Evolutionary conservation across 441 rosid genomes (phyloP), one percentile per base, ranked within the genome.

Genomic region (Geranium incanum): DNA sequence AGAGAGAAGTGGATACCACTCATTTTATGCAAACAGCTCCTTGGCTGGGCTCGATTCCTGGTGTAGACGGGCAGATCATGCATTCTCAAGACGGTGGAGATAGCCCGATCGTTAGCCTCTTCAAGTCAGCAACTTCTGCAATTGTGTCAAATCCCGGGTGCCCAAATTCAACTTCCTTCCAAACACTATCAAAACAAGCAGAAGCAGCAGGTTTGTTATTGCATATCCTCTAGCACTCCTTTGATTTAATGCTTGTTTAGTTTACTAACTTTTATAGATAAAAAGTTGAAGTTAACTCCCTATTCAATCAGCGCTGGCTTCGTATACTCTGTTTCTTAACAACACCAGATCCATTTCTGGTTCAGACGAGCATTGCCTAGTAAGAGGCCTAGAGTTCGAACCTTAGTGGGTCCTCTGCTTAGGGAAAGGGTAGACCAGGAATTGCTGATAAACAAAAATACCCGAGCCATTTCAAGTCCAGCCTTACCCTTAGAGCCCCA

Each of bases 11-110:
- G 59, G 99, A 95, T 78, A 86, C 95, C 72, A 83, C 79, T 66
- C 87, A 88, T 76, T 95, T 92, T 87, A 90, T 95, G 96, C 98
- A 92, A 85, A 88, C 89, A 65, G 95, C 98, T 68, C 90, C 98
- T 72, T 95, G 98, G 99, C 76, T 95, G 81, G 99, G 98, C 68
- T 81, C 91, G 77, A 69, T 89, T 74, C 95, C 98, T 4, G 90
- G 90, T 41, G 81, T 86, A 37, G 99, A 93, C 74, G 98, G 97
- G 63, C 98, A 93, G 77, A 93, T 91, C 76, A 70, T 86, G 68
- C 88, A 87, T 77, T 89, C 89, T 76, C 91, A 84, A 81, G 91
- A 86, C 79, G 87, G 87, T 16, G 93, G 91, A 6, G 94, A 84
- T 71, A 89, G 97, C 85, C 98, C 99, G 69, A 78, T 95, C 52